These are phyloP conservation scores for Pythium sukuiense DNA, from an alignment of 352 stramenopile genomes.

Conservation along the genomic window DNA sequence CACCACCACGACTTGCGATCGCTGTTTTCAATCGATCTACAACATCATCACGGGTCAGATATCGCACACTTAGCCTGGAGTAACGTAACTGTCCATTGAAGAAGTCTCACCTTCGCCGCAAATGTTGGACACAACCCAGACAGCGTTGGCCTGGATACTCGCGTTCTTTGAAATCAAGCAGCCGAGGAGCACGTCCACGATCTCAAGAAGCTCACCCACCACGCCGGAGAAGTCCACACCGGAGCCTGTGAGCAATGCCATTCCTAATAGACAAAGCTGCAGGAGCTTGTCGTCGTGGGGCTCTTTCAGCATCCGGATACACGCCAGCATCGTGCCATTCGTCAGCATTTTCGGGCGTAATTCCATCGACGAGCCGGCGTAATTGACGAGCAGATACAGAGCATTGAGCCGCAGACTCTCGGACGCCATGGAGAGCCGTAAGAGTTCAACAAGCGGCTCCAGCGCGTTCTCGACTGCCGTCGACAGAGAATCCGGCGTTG, in stretches of 20 bases:
- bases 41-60: constrained; percentile 2
- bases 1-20: constrained; percentile 53
- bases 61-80: neutral
- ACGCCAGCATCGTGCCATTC: constrained; percentile 40
- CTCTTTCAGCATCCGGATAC: constrained; percentile 32
- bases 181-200: constrained; percentile 41
- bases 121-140: constrained; percentile 81
- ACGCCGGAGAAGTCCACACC: constrained; percentile 33
- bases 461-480: constrained; percentile 42
- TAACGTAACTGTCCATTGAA: neutral
- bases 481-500: constrained; percentile 28
- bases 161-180: constrained; percentile 53
- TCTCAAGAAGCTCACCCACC: constrained; percentile 34
- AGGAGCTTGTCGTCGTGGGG: constrained; percentile 55
- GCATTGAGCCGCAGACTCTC: constrained; percentile 48
- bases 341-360: constrained; percentile 42
- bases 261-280: constrained; percentile 61
- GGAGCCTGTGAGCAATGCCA: constrained; percentile 54
- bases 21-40: constrained; percentile 48
- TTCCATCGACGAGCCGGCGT: constrained; percentile 42
- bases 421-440: constrained; percentile 27
- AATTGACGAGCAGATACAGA: constrained; percentile 73
- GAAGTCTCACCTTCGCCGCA: constrained; percentile 45
- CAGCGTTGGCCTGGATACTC: constrained; percentile 65
- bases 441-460: constrained; percentile 47